Conservation (phyloP, 495 filamentous ascomycete genomes). For the Neurospora sublineolata region DNA sequence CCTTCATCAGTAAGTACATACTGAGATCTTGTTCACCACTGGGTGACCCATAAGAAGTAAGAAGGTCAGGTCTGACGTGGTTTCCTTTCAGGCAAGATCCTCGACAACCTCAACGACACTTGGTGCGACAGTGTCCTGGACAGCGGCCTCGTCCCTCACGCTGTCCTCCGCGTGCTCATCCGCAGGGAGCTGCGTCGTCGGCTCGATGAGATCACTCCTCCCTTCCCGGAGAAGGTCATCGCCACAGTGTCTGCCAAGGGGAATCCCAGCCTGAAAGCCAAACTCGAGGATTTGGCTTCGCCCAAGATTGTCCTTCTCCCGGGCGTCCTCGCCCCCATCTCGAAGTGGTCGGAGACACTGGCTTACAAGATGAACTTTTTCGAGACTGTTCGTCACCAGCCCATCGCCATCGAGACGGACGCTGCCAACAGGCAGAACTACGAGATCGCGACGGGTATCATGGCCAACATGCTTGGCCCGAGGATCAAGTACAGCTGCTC, state of each 20-base stretch:
- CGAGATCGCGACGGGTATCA: conserved; percentile 50
- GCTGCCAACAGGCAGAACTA: conserved; percentile 56
- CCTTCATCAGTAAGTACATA: not conserved
- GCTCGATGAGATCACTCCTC: conserved; percentile 27
- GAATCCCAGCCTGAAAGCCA: not conserved
- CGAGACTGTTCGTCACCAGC: conserved; percentile 35
- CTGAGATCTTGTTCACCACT: not conserved
- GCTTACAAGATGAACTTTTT: conserved; percentile 48
- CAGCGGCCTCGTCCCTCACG: conserved; percentile 45
- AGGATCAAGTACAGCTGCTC: conserved; percentile 55
- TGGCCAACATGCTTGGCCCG: conserved; percentile 44
- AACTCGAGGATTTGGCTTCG: conserved; percentile 8
- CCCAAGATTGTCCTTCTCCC: conserved; percentile 24
- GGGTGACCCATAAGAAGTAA: not conserved
- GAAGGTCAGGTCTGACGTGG: not conserved
- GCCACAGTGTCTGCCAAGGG: not conserved
- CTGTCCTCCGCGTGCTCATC: conserved; percentile 46
- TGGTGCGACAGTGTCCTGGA: conserved; percentile 34
- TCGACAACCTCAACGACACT: conserved; percentile 1
- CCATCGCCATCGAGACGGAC: conserved; percentile 51
- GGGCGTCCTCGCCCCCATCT: not conserved
- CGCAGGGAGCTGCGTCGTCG: conserved; percentile 44
- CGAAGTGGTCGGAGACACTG: conserved; percentile 21
- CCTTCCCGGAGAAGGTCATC: not conserved
- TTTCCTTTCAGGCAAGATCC: not conserved